Conservation (phyloP, 2,329 filamentous ascomycete genomes). For the Cercospora zeae-maydis region DNA sequence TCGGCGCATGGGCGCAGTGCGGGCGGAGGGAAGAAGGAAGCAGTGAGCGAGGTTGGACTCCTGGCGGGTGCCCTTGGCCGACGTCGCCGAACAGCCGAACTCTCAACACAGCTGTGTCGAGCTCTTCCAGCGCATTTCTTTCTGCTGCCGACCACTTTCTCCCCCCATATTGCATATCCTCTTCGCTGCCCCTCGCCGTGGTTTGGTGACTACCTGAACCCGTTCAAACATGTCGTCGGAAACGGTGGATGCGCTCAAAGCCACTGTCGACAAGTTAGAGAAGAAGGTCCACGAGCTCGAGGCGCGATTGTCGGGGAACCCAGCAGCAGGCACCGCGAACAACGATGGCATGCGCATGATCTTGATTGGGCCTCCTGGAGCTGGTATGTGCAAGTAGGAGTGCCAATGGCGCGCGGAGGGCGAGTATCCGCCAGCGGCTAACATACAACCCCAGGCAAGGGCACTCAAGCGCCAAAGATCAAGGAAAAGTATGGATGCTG, state of each 20-base stretch:
- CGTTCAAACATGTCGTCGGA: slow-evolving; percentile 22
- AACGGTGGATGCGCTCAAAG: slow-evolving; percentile 57
- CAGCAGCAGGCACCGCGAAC: slow-evolving; percentile 45
- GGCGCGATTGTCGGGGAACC: slow-evolving; percentile 55
- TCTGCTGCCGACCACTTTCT: not conserved
- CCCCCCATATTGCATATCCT: not conserved
- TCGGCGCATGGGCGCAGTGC: not conserved
- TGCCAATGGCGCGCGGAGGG: not conserved
- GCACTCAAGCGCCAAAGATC: slow-evolving; percentile 95
- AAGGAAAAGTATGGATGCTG: slow-evolving; percentile 98
- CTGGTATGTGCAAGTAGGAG: slow-evolving; percentile 64
- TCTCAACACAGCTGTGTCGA: slow-evolving; percentile 3
- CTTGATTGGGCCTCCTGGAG: slow-evolving; percentile 93
- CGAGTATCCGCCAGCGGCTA: slow-evolving; percentile 13
- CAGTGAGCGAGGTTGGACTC: not conserved
- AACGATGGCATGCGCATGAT: slow-evolving; percentile 80
- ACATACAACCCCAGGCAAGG: slow-evolving; percentile 68
- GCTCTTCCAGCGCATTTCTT: slow-evolving; percentile 1
- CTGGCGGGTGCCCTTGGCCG: not conserved
- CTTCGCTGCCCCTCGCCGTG: slow-evolving; percentile 8
- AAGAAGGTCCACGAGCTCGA: slow-evolving; percentile 83
- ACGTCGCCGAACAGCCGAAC: slow-evolving; percentile 3
- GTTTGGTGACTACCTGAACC: slow-evolving; percentile 14
- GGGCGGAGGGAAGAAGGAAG: not conserved
- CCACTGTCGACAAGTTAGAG: slow-evolving; percentile 79